Base-by-base conservation (phyloP, 169 alveolate genomes). In the Cryptosporidium sp. region DNA sequence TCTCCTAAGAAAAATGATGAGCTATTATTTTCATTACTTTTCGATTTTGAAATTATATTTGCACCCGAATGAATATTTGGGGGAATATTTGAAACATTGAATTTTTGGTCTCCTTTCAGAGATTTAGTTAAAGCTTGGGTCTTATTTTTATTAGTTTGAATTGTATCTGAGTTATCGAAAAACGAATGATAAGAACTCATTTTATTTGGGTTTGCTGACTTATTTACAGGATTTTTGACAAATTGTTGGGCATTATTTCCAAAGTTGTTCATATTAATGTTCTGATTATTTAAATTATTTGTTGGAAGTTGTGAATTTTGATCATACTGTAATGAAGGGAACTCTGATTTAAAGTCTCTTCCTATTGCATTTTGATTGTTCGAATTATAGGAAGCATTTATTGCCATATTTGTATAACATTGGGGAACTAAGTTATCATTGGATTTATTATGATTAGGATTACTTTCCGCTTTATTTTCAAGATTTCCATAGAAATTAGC, bases 371-470 rank as follows among this genome's bases (percentile, higher is more conserved):
- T 80, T 61, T 14, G 48, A 29, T 53, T 67, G 23, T 62, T 31
- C 3, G 65, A 45, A 39, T 80, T 80, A 29, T 80, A 26, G 4
- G 80, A 62, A 35, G 89, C 75, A 29, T 60, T 80, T n/a, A 80
- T 65, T 9, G 75, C 89, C 73, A 80, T 80, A 65, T 65, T 58
- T 26, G 89, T 80, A 62, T 80, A 80, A 6, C 73, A 61, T 60
- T 80, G 69, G 2, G 75, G 89, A 16, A 67, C 56, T 3, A 65
- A 39, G 23, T 16, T 37, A 35, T 65, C 72, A 65, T n/a, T 29
- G 2, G 72, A 0, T 33, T 37, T 65, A 37, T 37, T 37, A 9
- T 29, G 2, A 65, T 33, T 33, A 35, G 65, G 42, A 42, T 60
- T 48, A 37, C 23, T n/a, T 10, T 80, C 80, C 16, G 37, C 5